A percentile compares a stretch with the other conserved stretches of the same genome.
Evolutionary conservation across 2,329 filamentous ascomycete genomes (phyloP).

Genomic region (Anisogramma anomala): DNA sequence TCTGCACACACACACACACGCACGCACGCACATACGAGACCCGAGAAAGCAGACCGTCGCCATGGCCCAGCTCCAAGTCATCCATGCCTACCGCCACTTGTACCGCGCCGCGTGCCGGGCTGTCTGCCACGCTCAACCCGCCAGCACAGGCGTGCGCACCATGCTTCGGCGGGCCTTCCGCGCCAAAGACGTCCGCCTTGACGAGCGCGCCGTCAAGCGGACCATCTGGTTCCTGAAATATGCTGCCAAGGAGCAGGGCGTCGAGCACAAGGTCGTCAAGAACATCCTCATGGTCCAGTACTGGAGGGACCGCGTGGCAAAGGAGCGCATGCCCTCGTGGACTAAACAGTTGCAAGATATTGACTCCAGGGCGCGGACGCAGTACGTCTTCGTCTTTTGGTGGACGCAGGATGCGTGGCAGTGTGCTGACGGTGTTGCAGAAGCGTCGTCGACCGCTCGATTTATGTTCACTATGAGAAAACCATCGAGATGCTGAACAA

Average conservation of each 20-base stretch:
- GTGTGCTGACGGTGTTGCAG: neutral
- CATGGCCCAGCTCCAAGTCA: slow-evolving; percentile 33
- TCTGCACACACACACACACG: neutral
- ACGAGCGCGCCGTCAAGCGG: slow-evolving; percentile 43
- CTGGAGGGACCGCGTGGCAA: slow-evolving; percentile 27
- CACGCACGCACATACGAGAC: too few relatives aligned
- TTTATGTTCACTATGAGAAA: slow-evolving; percentile 53
- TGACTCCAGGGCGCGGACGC: too few relatives aligned
- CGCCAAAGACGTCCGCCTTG: slow-evolving; percentile 32
- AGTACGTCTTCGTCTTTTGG: too few relatives aligned
- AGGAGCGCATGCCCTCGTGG: slow-evolving; percentile 22
- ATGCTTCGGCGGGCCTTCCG: slow-evolving; percentile 50
- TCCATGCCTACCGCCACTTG: slow-evolving; percentile 58
- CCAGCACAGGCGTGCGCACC: slow-evolving; percentile 50
- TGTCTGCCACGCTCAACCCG: slow-evolving; percentile 59
- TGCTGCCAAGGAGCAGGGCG: slow-evolving; percentile 48
- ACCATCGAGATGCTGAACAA: slow-evolving; percentile 65
- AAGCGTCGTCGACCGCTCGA: slow-evolving; percentile 18
- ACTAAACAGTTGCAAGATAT: too few relatives aligned
- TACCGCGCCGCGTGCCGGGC: slow-evolving; percentile 57
- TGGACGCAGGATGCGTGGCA: neutral
- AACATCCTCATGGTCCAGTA: slow-evolving; percentile 39
- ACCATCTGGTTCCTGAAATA: slow-evolving; percentile 61
- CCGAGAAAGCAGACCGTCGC: neutral
- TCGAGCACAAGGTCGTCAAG: slow-evolving; percentile 63